Base-by-base conservation (phyloP, 306 rosid genomes). In the Cicer yamashitae region DNA sequence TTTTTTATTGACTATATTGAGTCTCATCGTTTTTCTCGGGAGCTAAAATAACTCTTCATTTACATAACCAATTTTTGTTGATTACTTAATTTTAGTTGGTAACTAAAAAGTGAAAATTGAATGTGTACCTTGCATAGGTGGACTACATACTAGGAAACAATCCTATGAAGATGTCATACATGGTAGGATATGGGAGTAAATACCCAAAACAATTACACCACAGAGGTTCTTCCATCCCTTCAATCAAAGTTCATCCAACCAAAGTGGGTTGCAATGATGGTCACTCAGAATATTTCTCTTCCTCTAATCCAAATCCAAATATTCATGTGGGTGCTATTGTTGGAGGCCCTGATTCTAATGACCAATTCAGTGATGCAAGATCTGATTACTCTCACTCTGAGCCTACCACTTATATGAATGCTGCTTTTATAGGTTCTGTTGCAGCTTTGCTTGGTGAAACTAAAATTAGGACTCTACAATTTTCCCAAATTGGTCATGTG, bases 161-260 rank as follows among this genome's bases (percentile, higher is more conserved):
- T 81, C 96, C 97, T 3, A 79, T 76, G 90, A 85, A 85, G 1
- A 87, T 84, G 83, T 87, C 94, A 0, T 91, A 89, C 85, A 89
- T 91, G 98, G 88, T 90, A 45, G 98, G 97, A 39, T 90, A 84
- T 79, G 96, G 97, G 3, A 76, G 66, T 71, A 90, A 82, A 74
- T 94, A 84, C 67, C 92, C 98, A 39, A 70, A 18, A 43, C 88
- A 90, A 46, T 38, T 88, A 54, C 98, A 91, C 83, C 98, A 91
- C 58, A 87, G 97, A 85, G 97, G 91, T 40, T 90, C 96, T 34
- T 90, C 97, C 6, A 88, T 91, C 54, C 97, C 98, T 73, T 88
- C 96, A 13, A 79, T 85, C 13, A 77, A 71, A 66, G 48, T 2
- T 71, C 91, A 82, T 46, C 81, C 84, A 0, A 38, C 81, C 8